Conservation (phyloP, 805 yeast species). For the Yarrowia sp. region DNA sequence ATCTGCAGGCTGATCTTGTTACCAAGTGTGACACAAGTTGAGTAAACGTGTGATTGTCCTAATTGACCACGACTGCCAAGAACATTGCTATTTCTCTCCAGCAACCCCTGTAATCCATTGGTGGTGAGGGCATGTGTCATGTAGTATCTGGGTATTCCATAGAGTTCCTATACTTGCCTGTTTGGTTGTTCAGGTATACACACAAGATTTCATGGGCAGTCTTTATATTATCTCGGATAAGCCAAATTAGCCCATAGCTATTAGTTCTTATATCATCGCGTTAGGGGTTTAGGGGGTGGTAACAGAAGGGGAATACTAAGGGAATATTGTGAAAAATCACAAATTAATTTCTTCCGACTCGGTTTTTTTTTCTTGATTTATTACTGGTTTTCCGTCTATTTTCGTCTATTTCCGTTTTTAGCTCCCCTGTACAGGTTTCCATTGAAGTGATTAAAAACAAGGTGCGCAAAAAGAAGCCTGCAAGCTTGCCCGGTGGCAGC, state of each 20-base stretch:
- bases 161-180: constrained; percentile 15
- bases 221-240: constrained; percentile 35
- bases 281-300: not conserved
- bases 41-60: too few relatives aligned
- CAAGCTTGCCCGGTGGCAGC: too few relatives aligned
- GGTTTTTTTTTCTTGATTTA: too few relatives aligned
- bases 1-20: not conserved
- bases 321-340: too few relatives aligned
- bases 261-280: constrained; percentile 28
- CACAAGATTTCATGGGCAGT: constrained; percentile 4
- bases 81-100: too few relatives aligned
- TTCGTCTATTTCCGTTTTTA: too few relatives aligned
- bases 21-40: not conserved
- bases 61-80: too few relatives aligned
- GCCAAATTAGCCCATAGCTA: constrained; percentile 35
- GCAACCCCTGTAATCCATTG: too few relatives aligned
- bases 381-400: too few relatives aligned
- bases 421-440: too few relatives aligned
- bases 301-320: too few relatives aligned
- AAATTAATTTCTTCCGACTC: too few relatives aligned
- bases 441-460: not conserved
- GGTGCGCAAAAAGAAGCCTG: not conserved
- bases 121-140: not conserved
- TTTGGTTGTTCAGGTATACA: not conserved
- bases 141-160: constrained; percentile 5